Base-by-base conservation (phyloP, 2,329 filamentous ascomycete species). In the Aspergillus hiratsukae region DNA sequence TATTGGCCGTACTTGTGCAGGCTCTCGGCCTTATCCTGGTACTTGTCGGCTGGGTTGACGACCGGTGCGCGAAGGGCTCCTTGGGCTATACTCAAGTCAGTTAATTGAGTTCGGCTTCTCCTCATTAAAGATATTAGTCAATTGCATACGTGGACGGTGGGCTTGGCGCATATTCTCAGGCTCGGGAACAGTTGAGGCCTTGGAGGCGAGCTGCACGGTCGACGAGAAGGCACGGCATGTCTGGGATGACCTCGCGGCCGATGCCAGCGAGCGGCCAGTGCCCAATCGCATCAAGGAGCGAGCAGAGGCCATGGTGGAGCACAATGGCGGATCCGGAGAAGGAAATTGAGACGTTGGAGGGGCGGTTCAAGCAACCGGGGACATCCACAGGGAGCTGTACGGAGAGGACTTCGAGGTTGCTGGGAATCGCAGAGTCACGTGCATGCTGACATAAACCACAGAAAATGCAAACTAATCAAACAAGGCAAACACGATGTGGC, bases 1-100 rank as follows among this genome's bases (percentile, higher is more conserved):
- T 96, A 99, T 72, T 95, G 87, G 69, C 94, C 94, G 73, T 99
- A 99, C 70, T 87, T 88, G 82, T 99, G 94, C 72, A 97, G 81
- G 72, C 87, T 84, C 64, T 96, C 89, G 65, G 89, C 85, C 80
- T 93, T 94, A 72, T 89, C 87, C 73, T 88, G 82, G 78, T 91
- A 95, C 78, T 94, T 96, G 82, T 97, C 94, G 75, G 90, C 84
- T 37, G 93, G 92, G 78, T 97, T 97, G 69, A 96, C 83, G 67
- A 95, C 79, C 57, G 91, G 89, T 23, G 81, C 88, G 70, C 89
- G 85, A 62, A 97, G 84, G 64, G 84, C 81, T 65, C 85, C 86
- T 57, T 72, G 64, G 52, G 78, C 80, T 81, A 55, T 21, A 40
- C 29, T 48, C 6, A 52, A 29, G 50, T 59, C 25, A 62, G 58